These are phyloP conservation scores for Corynespora cassiicola DNA, from an alignment of 2,329 filamentous ascomycete genomes.

Conservation along the genomic window DNA sequence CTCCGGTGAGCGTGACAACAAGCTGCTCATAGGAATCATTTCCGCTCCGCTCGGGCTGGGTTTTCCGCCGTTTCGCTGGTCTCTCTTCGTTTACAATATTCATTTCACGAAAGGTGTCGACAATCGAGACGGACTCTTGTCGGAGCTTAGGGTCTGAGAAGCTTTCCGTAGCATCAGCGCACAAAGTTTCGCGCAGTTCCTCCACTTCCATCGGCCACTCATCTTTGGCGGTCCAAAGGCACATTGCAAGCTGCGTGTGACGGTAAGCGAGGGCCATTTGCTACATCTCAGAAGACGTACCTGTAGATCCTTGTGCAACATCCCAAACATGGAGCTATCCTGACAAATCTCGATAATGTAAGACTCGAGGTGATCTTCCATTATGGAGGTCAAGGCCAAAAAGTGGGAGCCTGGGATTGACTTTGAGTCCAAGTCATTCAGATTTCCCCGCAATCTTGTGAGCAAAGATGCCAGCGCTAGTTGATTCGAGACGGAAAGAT, in stretches of 20 bases:
- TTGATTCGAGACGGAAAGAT: slow-evolving; percentile 29
- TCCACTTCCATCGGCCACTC: slow-evolving; percentile 31
- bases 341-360: slow-evolving; percentile 26
- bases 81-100: slow-evolving; percentile 27
- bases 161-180: slow-evolving; percentile 16
- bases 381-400: slow-evolving; percentile 7
- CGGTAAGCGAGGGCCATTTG: no score
- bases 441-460: slow-evolving; percentile 19
- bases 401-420: slow-evolving; percentile 2
- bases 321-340: slow-evolving; percentile 19
- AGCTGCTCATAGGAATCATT: slow-evolving; percentile 28
- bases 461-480: slow-evolving; percentile 29
- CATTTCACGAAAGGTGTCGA: slow-evolving; percentile 22
- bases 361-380: slow-evolving; percentile 23
- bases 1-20: slow-evolving; percentile 28
- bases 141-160: slow-evolving; percentile 33
- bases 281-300: slow-evolving; percentile 24
- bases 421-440: slow-evolving; percentile 6
- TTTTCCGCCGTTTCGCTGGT: slow-evolving; percentile 38
- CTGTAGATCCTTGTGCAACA: slow-evolving; percentile 38
- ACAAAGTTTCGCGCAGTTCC: slow-evolving; percentile 28
- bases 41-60: slow-evolving; percentile 16
- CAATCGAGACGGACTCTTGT: slow-evolving; percentile 19
- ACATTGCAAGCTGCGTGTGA: slow-evolving; percentile 35
- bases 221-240: slow-evolving; percentile 38